Percentiles rank a stretch among this genome's conserved stretches.
Conservation (phyloP, 208 protist genomes). For the Borovskyia barvae region DNA sequence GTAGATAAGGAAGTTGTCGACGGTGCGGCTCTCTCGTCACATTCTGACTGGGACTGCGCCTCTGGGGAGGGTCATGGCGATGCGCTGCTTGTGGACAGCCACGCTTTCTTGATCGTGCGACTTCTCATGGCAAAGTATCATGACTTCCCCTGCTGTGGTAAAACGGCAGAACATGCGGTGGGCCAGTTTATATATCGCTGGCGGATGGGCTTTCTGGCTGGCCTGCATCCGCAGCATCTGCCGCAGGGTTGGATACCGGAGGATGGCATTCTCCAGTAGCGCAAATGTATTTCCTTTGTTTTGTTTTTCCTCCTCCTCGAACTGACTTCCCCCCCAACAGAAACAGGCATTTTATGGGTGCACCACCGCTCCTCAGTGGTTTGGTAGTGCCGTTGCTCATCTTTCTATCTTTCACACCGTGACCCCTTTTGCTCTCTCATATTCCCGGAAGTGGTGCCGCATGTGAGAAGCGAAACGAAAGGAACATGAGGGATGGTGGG, state of each 20-base stretch:
- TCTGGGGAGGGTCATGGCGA: background rate
- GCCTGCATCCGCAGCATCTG: constrained; percentile 41
- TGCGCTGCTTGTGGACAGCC: constrained; percentile 39
- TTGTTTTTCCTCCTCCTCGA: background rate
- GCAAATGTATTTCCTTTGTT: background rate
- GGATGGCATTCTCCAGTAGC: constrained; percentile 42
- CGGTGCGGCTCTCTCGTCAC: background rate
- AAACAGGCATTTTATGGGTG: background rate
- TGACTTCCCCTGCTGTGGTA: background rate
- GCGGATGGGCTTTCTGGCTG: constrained; percentile 37
- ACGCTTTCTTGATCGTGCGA: constrained; percentile 51
- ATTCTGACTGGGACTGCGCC: background rate
- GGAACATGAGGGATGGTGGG: too few relatives aligned
- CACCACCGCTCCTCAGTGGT: background rate
- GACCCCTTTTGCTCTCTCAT: background rate
- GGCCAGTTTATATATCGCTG: constrained; percentile 70
- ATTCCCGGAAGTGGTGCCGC: background rate
- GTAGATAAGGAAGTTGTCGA: constrained; percentile 5
- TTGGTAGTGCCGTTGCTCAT: background rate
- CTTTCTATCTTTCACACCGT: background rate
- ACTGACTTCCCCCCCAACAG: too few relatives aligned
- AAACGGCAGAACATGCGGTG: constrained; percentile 40
- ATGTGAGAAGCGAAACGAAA: too few relatives aligned
- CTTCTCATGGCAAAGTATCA: constrained; percentile 50
- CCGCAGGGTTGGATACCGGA: constrained; percentile 49